Percentiles rank a stretch among this genome's conserved stretches.
Conservation (phyloP, 805 yeast genomes). For the Ogataea salicorniae region DNA sequence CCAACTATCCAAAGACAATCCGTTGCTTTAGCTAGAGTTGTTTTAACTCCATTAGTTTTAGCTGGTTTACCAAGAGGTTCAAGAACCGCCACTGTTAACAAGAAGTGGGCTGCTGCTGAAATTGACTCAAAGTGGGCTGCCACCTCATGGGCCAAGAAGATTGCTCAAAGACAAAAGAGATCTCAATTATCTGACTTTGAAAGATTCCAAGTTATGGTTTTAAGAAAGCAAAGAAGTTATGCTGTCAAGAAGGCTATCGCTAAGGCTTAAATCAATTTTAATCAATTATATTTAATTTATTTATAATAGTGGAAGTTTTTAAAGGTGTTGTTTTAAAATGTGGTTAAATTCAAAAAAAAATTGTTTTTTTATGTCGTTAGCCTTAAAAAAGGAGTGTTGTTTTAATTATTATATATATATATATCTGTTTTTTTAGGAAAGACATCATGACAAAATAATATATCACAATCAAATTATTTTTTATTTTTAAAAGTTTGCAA, state of each 20-base stretch:
- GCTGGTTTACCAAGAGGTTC: slow-evolving; percentile 91
- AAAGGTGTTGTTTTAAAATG: not conserved
- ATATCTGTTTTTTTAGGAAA: not conserved
- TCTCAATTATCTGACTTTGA: slow-evolving; percentile 92
- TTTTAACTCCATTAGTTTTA: slow-evolving; percentile 87
- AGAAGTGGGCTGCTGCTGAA: slow-evolving; percentile 92
- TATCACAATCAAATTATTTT: slow-evolving; percentile 1
- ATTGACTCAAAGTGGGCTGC: slow-evolving; percentile 87
- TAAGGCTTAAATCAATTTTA: slow-evolving; percentile 60
- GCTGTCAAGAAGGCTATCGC: slow-evolving; percentile 95
- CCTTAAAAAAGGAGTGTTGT: not conserved
- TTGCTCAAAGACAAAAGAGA: slow-evolving; percentile 93
- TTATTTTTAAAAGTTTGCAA: not conserved
- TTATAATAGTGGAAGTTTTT: not conserved
- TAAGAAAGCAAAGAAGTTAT: slow-evolving; percentile 95
- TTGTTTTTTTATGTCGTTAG: not conserved
- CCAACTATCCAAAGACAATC: slow-evolving; percentile 95
- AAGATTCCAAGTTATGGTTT: slow-evolving; percentile 98
- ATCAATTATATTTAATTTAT: not conserved
- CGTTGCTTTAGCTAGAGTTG: slow-evolving; percentile 77
- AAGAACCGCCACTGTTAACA: slow-evolving; percentile 75
- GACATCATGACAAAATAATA: not conserved
- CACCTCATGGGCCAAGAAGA: slow-evolving; percentile 96
- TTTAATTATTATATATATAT: not conserved
- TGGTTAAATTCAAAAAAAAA: not conserved